These are phyloP conservation scores for Metschnikowia orientalis DNA, from an alignment of 805 yeast genomes.

Conservation along the genomic window DNA sequence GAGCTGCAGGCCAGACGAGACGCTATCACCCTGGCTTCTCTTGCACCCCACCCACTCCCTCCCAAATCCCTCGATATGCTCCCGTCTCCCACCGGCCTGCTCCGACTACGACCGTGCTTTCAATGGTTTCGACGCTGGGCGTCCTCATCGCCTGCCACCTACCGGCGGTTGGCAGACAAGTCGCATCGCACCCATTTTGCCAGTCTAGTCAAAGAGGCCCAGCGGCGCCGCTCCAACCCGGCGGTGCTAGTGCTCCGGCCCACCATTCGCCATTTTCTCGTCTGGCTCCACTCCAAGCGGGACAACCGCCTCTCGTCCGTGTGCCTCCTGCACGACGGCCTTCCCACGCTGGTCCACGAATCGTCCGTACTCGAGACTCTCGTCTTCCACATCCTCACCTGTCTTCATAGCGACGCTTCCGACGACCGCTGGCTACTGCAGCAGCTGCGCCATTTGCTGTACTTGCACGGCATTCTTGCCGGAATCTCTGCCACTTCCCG, in stretches of 20 bases:
- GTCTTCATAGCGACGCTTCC: slow-evolving; percentile 7
- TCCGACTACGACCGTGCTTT: slow-evolving; percentile 12
- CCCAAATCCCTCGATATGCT: neutral
- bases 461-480: slow-evolving; percentile 5
- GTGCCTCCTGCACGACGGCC: slow-evolving; percentile 4
- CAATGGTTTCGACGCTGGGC: slow-evolving; percentile 1
- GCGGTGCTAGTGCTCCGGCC: slow-evolving; percentile 10
- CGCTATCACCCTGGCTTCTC: no score
- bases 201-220: slow-evolving; percentile 14
- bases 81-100: neutral
- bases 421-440: slow-evolving; percentile 10
- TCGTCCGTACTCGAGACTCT: slow-evolving; percentile 11
- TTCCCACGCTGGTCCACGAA: slow-evolving; percentile 7
- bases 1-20: no score
- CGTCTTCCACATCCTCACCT: slow-evolving; percentile 15
- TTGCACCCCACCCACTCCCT: neutral
- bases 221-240: slow-evolving; percentile 5
- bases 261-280: slow-evolving; percentile 13
- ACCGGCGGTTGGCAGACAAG: slow-evolving; percentile 18
- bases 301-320: slow-evolving; percentile 5
- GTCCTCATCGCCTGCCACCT: slow-evolving; percentile 4
- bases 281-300: slow-evolving; percentile 16
- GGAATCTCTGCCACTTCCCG: neutral
- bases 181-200: slow-evolving; percentile 17
- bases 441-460: slow-evolving; percentile 8